Conservation (phyloP, 768 basidiomycete genomes). For the Calocybe cyanea region DNA sequence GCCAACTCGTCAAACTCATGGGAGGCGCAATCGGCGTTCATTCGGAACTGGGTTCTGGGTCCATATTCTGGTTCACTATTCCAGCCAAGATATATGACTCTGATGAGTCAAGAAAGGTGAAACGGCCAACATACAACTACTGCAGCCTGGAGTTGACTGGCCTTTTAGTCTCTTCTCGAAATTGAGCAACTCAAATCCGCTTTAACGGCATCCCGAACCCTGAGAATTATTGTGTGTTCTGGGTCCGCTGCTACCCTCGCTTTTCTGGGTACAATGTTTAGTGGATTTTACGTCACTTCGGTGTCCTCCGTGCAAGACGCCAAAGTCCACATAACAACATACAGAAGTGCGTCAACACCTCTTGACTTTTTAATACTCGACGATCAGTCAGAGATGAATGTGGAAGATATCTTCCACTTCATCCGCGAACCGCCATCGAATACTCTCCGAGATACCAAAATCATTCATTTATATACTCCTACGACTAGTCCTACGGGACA, state of each 20-base stretch:
- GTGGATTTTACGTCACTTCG: slow-evolving; percentile 45
- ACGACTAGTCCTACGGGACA: slow-evolving; percentile 56
- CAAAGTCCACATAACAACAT: slow-evolving; percentile 35
- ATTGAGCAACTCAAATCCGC: slow-evolving; percentile 42
- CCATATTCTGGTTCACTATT: slow-evolving; percentile 72
- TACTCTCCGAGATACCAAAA: slow-evolving; percentile 50
- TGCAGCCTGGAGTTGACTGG: slow-evolving; percentile 1
- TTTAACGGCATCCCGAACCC: slow-evolving; percentile 43
- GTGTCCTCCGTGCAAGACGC: slow-evolving; percentile 44
- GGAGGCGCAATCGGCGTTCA: slow-evolving; percentile 69
- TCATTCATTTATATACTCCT: slow-evolving; percentile 71
- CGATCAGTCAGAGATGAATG: slow-evolving; percentile 56
- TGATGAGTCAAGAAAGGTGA: slow-evolving; percentile 55
- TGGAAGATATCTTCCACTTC: slow-evolving; percentile 52
- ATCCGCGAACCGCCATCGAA: slow-evolving; percentile 36
- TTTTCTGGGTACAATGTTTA: slow-evolving; percentile 54
- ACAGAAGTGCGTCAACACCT: slow-evolving; percentile 24
- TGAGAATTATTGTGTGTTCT: slow-evolving; percentile 54
- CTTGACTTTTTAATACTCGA: slow-evolving; percentile 69
- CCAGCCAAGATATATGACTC: slow-evolving; percentile 57
- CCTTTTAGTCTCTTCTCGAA: slow-evolving; percentile 39
- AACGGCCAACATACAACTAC: slow-evolving; percentile 3
- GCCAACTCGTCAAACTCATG: slow-evolving; percentile 73
- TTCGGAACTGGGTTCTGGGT: slow-evolving; percentile 60
- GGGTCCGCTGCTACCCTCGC: slow-evolving; percentile 53